Evolutionary conservation across 306 rosid species (phyloP).

Genomic region (Acacia acuminata): DNA sequence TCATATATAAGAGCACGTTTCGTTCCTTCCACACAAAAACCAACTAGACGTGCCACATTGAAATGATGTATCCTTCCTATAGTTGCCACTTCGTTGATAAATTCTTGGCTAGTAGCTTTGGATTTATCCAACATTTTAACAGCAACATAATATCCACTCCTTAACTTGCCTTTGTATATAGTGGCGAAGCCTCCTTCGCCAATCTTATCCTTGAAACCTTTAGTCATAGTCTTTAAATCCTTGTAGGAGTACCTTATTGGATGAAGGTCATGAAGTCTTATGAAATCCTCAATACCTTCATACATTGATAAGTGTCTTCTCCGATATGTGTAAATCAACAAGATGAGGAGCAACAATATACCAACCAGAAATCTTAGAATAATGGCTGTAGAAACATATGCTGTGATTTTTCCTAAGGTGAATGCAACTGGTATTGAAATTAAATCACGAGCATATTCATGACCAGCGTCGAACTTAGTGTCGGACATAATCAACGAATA

Average conservation of each 20-base stretch:
- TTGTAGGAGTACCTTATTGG: neutral
- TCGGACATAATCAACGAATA: no score
- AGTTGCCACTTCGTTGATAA: neutral
- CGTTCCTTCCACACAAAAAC: neutral
- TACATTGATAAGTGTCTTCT: neutral
- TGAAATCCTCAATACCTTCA: neutral
- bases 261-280: neutral
- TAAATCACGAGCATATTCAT: no score
- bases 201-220: neutral
- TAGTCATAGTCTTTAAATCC: neutral
- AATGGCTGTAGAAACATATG: no score
- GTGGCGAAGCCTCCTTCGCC: neutral
- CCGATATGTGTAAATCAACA: neutral
- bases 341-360: neutral
- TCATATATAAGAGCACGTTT: neutral
- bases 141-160: neutral
- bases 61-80: neutral
- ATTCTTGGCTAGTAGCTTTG: neutral
- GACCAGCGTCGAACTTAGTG: no score
- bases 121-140: neutral
- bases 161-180: neutral
- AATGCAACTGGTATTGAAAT: neutral
- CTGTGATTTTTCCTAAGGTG: neutral
- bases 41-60: neutral
- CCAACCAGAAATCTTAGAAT: no score